These are phyloP conservation scores for Podospora appendiculata DNA, from an alignment of 495 filamentous ascomycete species.

Conservation along the genomic window DNA sequence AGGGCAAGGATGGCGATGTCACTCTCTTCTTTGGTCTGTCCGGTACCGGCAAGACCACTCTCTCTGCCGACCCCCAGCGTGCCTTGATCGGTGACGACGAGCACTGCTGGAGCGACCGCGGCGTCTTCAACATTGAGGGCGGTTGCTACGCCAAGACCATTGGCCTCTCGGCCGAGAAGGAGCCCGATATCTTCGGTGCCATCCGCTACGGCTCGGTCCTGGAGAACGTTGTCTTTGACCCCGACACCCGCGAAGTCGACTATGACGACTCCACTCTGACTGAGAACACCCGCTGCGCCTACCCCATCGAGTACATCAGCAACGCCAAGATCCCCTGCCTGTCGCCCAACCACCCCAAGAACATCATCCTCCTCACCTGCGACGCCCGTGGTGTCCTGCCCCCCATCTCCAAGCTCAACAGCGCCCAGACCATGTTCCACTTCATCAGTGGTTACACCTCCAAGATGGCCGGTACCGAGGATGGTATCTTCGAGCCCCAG, in stretches of 20 bases:
- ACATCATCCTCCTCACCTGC: constrained; percentile 97
- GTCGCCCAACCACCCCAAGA: constrained; percentile 77
- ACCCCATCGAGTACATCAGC: constrained; percentile 96
- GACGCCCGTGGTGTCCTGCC: constrained; percentile 96
- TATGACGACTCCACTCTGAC: constrained; percentile 93
- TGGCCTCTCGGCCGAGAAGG: constrained; percentile 95
- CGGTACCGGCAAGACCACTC: constrained; percentile 95
- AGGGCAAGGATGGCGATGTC: constrained; percentile 84
- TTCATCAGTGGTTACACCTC: constrained; percentile 99
- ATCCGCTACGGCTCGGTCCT: constrained; percentile 96
- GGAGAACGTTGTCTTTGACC: constrained; percentile 98
- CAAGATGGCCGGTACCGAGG: constrained; percentile 99
- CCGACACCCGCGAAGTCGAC: constrained; percentile 78
- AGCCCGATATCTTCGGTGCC: constrained; percentile 95
- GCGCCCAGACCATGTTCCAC: constrained; percentile 99
- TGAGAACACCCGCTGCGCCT: constrained; percentile 97
- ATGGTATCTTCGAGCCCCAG: constrained; percentile 92
- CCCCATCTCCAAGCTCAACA: constrained; percentile 94
- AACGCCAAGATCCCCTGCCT: constrained; percentile 98
- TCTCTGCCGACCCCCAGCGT: constrained; percentile 95
- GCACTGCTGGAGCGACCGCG: constrained; percentile 96
- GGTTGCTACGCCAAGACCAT: constrained; percentile 99
- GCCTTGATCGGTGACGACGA: constrained; percentile 96
- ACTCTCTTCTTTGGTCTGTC: constrained; percentile 99
- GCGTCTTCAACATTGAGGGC: constrained; percentile 99